Evolutionary conservation across 2,329 filamentous ascomycete species (phyloP).

Genomic region (Pseudocercospora macadamiae): DNA sequence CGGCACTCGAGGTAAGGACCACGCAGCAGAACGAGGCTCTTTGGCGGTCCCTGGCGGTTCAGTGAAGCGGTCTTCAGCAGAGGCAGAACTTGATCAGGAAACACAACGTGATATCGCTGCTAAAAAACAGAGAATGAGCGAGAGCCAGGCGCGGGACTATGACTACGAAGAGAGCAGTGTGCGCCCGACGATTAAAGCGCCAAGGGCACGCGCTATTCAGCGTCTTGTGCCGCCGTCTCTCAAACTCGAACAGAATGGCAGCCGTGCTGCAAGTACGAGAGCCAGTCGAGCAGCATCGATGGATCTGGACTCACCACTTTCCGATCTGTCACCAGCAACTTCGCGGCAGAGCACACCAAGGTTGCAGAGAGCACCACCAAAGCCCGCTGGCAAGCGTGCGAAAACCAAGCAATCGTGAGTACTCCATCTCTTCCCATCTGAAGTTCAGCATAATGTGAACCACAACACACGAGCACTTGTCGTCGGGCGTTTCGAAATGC

Average conservation of each 20-base stretch:
- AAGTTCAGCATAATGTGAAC: background rate
- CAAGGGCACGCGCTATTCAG: slow-evolving; percentile 21
- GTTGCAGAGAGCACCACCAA: slow-evolving; percentile 28
- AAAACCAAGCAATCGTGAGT: slow-evolving; percentile 47
- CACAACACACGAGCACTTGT: background rate
- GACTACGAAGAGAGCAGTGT: slow-evolving; percentile 38
- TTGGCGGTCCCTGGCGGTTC: slow-evolving; percentile 29
- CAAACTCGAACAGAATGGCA: slow-evolving; percentile 29
- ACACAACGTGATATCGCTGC: slow-evolving; percentile 31
- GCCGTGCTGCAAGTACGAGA: slow-evolving; percentile 24
- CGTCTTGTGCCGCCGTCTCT: slow-evolving; percentile 30
- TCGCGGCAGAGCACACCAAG: slow-evolving; percentile 37
- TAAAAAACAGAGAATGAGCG: slow-evolving; percentile 40
- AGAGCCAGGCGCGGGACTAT: slow-evolving; percentile 34
- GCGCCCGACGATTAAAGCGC: slow-evolving; percentile 27
- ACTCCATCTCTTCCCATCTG: slow-evolving; percentile 11
- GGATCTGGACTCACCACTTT: slow-evolving; percentile 38
- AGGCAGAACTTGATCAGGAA: slow-evolving; percentile 37
- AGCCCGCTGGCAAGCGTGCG: slow-evolving; percentile 37
- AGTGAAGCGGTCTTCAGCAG: slow-evolving; percentile 40
- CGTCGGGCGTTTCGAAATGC: background rate
- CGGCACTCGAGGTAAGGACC: slow-evolving; percentile 31
- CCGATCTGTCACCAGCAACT: slow-evolving; percentile 36
- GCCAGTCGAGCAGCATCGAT: slow-evolving; percentile 32
- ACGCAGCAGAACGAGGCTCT: slow-evolving; percentile 35